Evolutionary conservation across 306 rosid species (phyloP).

Genomic region (Geum urbanum): DNA sequence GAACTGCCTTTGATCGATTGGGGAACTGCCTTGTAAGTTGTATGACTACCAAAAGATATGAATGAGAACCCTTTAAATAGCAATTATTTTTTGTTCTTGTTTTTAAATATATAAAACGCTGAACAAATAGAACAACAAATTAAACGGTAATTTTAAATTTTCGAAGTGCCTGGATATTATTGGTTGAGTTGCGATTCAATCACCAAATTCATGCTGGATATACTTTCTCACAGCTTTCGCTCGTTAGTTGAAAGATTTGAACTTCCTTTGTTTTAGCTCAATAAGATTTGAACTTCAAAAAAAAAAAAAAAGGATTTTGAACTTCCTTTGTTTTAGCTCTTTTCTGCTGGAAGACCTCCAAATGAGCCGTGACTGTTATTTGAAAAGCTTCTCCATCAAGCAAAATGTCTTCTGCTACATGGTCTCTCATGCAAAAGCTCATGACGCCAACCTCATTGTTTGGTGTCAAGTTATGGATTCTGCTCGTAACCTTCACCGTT

Average conservation of each 20-base stretch:
- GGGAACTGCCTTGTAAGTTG: slow-evolving; percentile 1
- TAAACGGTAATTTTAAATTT: background rate
- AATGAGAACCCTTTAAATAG: background rate
- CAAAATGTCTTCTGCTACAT: slow-evolving; percentile 5
- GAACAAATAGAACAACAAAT: background rate
- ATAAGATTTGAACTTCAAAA: slow-evolving; percentile 5
- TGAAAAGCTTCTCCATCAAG: slow-evolving; percentile 8
- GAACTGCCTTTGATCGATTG: background rate
- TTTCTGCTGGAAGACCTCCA: background rate
- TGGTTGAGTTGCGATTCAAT: background rate
- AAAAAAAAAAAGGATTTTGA: slow-evolving; percentile 7
- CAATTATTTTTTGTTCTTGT: no score
- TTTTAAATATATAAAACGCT: no score
- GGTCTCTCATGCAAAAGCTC: slow-evolving; percentile 20
- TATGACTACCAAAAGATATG: background rate
- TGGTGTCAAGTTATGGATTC: slow-evolving; percentile 43
- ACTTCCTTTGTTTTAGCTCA: slow-evolving; percentile 2
- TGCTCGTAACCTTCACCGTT: slow-evolving; percentile 18
- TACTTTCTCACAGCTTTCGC: slow-evolving; percentile 26
- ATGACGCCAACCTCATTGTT: slow-evolving; percentile 30
- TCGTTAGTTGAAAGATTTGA: slow-evolving; percentile 30
- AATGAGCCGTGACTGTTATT: background rate
- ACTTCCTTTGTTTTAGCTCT: slow-evolving; percentile 4
- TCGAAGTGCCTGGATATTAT: background rate
- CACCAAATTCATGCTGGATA: slow-evolving; percentile 6